Conservation (phyloP, 1,139 yeast species). For the Yamadazyma trypodendri region DNA sequence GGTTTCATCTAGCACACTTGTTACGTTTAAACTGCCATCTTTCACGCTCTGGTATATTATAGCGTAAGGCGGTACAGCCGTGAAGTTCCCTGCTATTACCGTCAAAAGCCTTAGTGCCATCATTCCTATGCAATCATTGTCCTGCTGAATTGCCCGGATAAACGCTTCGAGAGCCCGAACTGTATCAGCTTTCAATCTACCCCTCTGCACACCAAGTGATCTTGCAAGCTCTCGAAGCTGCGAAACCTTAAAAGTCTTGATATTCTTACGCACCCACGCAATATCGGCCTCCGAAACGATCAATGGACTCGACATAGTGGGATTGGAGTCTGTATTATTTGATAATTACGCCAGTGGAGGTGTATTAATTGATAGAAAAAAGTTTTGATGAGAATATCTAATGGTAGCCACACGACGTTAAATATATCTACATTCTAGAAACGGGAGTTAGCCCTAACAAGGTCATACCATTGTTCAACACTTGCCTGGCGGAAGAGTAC, state of each 20-base stretch:
- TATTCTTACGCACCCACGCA: not conserved
- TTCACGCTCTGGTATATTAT: not conserved
- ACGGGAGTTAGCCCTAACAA: slow-evolving; percentile 95
- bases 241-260: slow-evolving; percentile 8
- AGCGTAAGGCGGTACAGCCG: slow-evolving; percentile 8
- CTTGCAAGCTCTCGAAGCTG: slow-evolving; percentile 12
- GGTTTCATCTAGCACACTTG: too few relatives aligned
- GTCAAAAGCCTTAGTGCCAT: slow-evolving; percentile 5
- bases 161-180: slow-evolving; percentile 1
- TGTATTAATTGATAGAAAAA: too few relatives aligned
- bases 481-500: slow-evolving; percentile 88
- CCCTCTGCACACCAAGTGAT: slow-evolving; percentile 4
- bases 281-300: not conserved
- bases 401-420: not conserved
- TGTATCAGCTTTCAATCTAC: slow-evolving; percentile 7
- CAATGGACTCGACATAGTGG: too few relatives aligned
- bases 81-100: not conserved
- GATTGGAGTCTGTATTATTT: too few relatives aligned
- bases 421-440: slow-evolving; percentile 75
- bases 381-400: too few relatives aligned
- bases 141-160: not conserved
- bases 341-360: too few relatives aligned
- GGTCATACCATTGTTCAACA: slow-evolving; percentile 85
- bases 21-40: slow-evolving; percentile 6
- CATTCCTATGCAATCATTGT: slow-evolving; percentile 3